Evolutionary conservation across 352 stramenopile species (phyloP).

Genomic region (Pythium phragmitis): DNA sequence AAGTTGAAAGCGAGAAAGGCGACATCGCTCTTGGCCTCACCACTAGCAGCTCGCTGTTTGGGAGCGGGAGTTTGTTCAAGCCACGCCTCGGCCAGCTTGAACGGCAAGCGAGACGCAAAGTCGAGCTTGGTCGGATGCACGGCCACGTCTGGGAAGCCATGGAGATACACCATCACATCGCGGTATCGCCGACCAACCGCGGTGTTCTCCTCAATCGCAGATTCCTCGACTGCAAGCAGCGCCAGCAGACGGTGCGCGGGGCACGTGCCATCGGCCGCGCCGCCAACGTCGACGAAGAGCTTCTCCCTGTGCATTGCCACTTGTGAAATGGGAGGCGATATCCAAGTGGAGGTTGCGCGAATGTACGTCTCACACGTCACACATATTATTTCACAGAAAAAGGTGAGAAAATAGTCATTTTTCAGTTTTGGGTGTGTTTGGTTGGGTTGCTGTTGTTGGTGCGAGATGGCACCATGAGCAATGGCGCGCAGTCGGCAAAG

Average conservation of each 20-base stretch:
- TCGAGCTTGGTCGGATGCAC: slow-evolving; percentile 54
- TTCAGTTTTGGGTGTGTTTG: background rate
- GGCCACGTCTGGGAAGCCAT: slow-evolving; percentile 72
- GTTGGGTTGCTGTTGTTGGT: slow-evolving; percentile 1
- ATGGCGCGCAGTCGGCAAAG: slow-evolving; percentile 19
- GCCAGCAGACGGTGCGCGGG: slow-evolving; percentile 9
- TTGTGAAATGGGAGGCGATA: too few species aligned
- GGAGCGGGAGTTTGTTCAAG: slow-evolving; percentile 11
- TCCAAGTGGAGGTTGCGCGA: background rate
- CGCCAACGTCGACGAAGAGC: slow-evolving; percentile 13
- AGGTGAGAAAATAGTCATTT: too few species aligned
- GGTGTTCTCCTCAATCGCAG: background rate
- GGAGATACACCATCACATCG: slow-evolving; percentile 62
- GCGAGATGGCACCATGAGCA: slow-evolving; percentile 18
- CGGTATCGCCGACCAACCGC: slow-evolving; percentile 3
- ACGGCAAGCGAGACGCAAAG: slow-evolving; percentile 55
- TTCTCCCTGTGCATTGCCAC: slow-evolving; percentile 18
- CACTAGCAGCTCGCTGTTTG: too few species aligned
- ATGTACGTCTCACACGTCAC: background rate
- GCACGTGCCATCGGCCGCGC: background rate
- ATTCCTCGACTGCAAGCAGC: slow-evolving; percentile 7
- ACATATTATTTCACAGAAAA: background rate
- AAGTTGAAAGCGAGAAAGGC: slow-evolving; percentile 74
- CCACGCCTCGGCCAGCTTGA: slow-evolving; percentile 60
- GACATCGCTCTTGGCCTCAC: background rate